These are phyloP conservation scores for Sugiyamaella xylanicola DNA, from an alignment of 1,139 yeast species.

Conservation along the genomic window DNA sequence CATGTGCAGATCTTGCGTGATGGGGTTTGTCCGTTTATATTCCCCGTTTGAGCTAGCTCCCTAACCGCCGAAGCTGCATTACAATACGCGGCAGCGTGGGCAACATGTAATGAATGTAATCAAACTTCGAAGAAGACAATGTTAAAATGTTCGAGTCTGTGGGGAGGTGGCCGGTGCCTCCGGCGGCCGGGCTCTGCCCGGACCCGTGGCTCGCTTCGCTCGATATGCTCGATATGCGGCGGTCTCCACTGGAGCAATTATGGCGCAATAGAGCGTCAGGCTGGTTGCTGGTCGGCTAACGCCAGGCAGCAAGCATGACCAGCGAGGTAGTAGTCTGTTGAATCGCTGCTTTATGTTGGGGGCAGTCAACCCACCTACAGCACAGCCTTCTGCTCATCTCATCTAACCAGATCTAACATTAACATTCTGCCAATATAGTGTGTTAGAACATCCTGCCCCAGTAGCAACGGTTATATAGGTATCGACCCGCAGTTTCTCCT, in stretches of 20 bases:
- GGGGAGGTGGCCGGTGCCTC: not conserved
- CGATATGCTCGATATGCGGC: too few species aligned
- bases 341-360: too few species aligned
- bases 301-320: too few species aligned
- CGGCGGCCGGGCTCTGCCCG: not conserved
- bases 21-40: slow-evolving; percentile 8
- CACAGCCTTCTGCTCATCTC: too few species aligned
- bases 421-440: too few species aligned
- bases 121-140: not conserved
- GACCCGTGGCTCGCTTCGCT: slow-evolving; percentile 7
- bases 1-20: slow-evolving; percentile 5
- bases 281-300: too few species aligned
- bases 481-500: not conserved
- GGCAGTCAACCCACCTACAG: too few species aligned
- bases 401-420: too few species aligned
- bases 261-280: not conserved
- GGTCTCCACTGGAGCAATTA: too few species aligned
- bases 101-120: not conserved
- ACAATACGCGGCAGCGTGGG: not conserved
- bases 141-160: not conserved
- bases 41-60: not conserved
- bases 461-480: too few species aligned
- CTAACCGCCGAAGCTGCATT: slow-evolving; percentile 9
- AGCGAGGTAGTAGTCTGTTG: too few species aligned
- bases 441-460: too few species aligned